phyloP scores from a whole-genome alignment of 306 rosid genomes.

The Oxytropis ochrocephala region DNA sequence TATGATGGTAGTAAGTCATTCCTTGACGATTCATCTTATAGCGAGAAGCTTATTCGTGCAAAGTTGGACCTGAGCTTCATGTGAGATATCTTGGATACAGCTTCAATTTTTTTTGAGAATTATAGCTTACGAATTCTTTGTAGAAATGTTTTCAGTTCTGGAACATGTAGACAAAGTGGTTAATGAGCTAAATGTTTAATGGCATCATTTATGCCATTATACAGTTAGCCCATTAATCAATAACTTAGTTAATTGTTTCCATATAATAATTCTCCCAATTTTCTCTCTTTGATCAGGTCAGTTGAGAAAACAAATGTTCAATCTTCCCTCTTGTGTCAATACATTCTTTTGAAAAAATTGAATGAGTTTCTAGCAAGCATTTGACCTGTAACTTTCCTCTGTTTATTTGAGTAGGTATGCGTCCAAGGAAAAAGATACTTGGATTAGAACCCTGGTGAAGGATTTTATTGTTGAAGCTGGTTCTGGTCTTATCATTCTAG shows the following conservation, averaged over 20 bases:
- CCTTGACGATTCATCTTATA: constrained; percentile 65
- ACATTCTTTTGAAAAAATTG: not conserved
- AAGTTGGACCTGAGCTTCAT: constrained; percentile 94
- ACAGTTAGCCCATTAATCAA: constrained; percentile 2
- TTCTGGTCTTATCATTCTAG: constrained; percentile 87
- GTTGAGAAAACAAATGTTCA: not conserved
- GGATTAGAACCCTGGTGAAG: constrained; percentile 91
- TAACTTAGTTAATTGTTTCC: constrained; percentile 12
- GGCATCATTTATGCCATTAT: not conserved
- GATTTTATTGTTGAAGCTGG: constrained; percentile 94
- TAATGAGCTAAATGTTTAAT: not conserved
- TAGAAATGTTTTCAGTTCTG: not conserved
- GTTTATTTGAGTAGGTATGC: constrained; percentile 66
- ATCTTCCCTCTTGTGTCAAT: not conserved
- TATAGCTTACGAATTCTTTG: constrained; percentile 10
- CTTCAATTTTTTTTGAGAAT: not conserved
- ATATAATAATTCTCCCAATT: not conserved
- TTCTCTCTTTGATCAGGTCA: not conserved
- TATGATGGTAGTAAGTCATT: constrained; percentile 92
- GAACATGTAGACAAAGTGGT: constrained; percentile 4
- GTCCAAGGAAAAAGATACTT: constrained; percentile 85
- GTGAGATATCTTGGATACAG: constrained; percentile 39
- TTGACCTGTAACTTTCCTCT: constrained; percentile 20
- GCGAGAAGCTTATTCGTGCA: constrained; percentile 98
- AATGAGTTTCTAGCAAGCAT: not conserved